These are phyloP conservation scores for Pseudocercospora vitis DNA, from an alignment of 2,329 filamentous ascomycete genomes.

Conservation along the genomic window DNA sequence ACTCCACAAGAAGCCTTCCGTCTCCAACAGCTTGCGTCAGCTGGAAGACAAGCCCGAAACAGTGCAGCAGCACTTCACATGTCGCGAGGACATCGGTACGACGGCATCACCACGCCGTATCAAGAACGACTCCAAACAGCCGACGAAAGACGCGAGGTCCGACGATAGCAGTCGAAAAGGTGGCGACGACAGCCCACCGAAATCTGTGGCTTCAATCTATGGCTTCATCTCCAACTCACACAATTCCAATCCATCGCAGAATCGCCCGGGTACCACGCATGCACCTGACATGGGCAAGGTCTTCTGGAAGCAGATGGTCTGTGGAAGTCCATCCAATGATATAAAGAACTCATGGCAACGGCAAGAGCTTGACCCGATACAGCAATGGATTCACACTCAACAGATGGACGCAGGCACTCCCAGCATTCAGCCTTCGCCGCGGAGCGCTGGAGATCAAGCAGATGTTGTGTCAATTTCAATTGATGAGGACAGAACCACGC, in stretches of 20 bases:
- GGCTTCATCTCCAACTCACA: conserved; percentile 19
- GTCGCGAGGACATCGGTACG: background rate
- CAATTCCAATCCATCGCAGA: conserved; percentile 15
- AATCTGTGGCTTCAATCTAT: conserved; percentile 14
- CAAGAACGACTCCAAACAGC: background rate
- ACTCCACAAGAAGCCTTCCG: background rate
- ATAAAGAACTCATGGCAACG: no score
- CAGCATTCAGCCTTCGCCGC: background rate
- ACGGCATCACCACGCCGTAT: background rate
- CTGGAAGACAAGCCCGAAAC: background rate
- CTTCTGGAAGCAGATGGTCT: conserved; percentile 22
- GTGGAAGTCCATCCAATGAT: background rate
- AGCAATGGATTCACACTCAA: conserved; percentile 11
- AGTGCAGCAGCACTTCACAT: background rate
- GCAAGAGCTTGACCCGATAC: no score
- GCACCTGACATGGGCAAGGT: conserved; percentile 18
- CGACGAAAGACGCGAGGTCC: background rate
- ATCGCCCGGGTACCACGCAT: conserved; percentile 9
- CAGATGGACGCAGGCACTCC: background rate
- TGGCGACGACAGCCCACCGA: background rate
- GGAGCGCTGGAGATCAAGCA: background rate
- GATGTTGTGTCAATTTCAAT: conserved; percentile 6
- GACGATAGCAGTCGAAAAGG: background rate
- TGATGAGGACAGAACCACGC: conserved; percentile 4
- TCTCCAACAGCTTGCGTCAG: conserved; percentile 4